Evolutionary conservation across 2,329 filamentous ascomycete species (phyloP).

Genomic region (Neofusicoccum umdonicola): DNA sequence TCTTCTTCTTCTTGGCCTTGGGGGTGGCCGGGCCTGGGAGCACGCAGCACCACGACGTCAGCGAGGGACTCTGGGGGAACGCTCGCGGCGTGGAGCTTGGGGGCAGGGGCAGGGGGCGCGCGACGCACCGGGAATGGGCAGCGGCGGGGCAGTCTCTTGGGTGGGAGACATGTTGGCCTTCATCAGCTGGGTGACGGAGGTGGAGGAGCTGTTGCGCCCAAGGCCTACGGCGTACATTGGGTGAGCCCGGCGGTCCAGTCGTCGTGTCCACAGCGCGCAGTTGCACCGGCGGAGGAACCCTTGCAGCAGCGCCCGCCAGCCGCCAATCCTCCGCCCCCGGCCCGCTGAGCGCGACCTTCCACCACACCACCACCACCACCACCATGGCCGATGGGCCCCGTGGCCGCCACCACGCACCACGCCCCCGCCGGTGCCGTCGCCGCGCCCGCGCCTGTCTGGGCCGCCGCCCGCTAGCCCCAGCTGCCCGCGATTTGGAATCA

Average conservation of each 20-base stretch:
- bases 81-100: not conserved
- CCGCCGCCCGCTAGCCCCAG: not conserved
- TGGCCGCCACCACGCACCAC: not conserved
- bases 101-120: slow-evolving; percentile 11
- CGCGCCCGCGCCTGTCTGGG: not conserved
- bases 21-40: slow-evolving; percentile 9
- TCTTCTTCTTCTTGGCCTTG: slow-evolving; percentile 51
- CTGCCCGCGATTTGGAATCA: not conserved
- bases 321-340: slow-evolving; percentile 1
- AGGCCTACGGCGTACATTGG: slow-evolving; percentile 17
- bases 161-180: slow-evolving; percentile 17
- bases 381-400: not conserved
- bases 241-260: not conserved
- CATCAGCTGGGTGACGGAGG: slow-evolving; percentile 16
- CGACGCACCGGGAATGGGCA: slow-evolving; percentile 15
- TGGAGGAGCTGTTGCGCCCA: slow-evolving; percentile 12
- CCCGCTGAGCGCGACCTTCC: not conserved
- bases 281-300: not conserved
- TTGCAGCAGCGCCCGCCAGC: not conserved
- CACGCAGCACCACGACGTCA: slow-evolving; percentile 2
- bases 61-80: not conserved
- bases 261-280: slow-evolving; percentile 11
- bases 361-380: not conserved
- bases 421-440: not conserved
- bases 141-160: slow-evolving; percentile 12